Evolutionary conservation across 2,329 filamentous ascomycete genomes (phyloP).

Genomic region (Sphaerulina vaccinii): DNA sequence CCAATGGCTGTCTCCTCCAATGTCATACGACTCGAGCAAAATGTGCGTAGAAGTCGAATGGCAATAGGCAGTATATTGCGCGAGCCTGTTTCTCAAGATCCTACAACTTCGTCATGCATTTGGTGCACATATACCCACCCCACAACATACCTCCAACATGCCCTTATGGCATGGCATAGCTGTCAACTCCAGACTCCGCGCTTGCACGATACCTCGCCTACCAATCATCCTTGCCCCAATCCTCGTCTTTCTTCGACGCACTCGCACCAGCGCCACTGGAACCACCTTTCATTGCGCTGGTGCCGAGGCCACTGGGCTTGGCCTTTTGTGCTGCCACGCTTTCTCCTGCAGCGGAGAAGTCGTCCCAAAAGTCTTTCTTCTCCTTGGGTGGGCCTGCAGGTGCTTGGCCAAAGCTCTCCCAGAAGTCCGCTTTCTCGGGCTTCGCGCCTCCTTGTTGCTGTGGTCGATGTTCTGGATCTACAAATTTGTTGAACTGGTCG

Average conservation of each 20-base stretch:
- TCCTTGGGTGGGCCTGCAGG: constrained; percentile 51
- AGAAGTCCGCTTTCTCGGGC: constrained; percentile 77
- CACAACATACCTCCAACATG: neutral
- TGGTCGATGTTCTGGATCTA: constrained; percentile 55
- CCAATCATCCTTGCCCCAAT: constrained; percentile 55
- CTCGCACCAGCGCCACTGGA: constrained; percentile 26
- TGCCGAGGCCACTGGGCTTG: constrained; percentile 56
- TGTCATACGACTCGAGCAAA: no score
- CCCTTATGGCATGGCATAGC: no score
- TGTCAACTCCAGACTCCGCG: constrained; percentile 23
- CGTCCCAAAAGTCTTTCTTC: constrained; percentile 56
- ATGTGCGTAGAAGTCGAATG: neutral
- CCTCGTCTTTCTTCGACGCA: constrained; percentile 52
- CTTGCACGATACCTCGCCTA: constrained; percentile 25
- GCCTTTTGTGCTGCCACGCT: constrained; percentile 32
- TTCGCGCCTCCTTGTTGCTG: constrained; percentile 29
- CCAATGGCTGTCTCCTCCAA: no score
- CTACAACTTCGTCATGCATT: neutral
- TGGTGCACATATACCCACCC: neutral
- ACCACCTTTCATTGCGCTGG: constrained; percentile 58
- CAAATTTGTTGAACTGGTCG: constrained; percentile 79
- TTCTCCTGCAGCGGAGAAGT: constrained; percentile 43
- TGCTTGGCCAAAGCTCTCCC: constrained; percentile 81
- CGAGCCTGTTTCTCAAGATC: neutral
- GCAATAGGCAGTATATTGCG: neutral